Evolutionary conservation across 257 asterid genomes (phyloP).

Genomic region (Leonotis leonurus): DNA sequence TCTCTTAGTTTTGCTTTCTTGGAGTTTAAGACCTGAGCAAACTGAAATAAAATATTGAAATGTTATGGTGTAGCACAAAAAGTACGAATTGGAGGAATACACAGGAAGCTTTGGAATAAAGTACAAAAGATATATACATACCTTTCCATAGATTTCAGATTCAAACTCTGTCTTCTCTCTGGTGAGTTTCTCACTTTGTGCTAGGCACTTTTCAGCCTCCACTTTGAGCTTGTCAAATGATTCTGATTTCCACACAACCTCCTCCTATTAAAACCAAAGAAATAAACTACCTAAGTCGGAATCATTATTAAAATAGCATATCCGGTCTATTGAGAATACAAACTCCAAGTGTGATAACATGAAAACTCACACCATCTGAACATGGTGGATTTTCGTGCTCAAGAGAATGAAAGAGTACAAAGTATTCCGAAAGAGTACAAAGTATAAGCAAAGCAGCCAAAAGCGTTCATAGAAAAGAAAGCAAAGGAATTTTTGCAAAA

Average conservation of each 20-base stretch:
- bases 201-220: constrained; percentile 80
- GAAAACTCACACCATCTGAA: not conserved
- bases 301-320: not conserved
- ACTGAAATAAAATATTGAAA: constrained; percentile 38
- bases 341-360: not conserved
- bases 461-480: not conserved
- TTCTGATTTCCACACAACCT: constrained; percentile 66
- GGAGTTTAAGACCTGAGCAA: constrained; percentile 64
- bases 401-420: not conserved
- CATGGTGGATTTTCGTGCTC: not conserved
- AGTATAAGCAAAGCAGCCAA: no score
- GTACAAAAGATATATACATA: no score
- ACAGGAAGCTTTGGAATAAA: no score
- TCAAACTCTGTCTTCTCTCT: constrained; percentile 68
- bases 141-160: constrained; percentile 73
- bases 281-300: not conserved
- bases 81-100: no score
- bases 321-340: no score
- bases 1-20: constrained; percentile 91
- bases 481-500: not conserved
- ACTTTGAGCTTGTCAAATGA: constrained; percentile 49
- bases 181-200: constrained; percentile 70
- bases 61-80: no score
- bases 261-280: constrained; percentile 54
- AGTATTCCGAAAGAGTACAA: not conserved